A percentile compares a stretch with the other conserved stretches of the same genome.
Evolutionary conservation across 805 yeast genomes (phyloP).

Genomic region (Barnettozyma sp.): DNA sequence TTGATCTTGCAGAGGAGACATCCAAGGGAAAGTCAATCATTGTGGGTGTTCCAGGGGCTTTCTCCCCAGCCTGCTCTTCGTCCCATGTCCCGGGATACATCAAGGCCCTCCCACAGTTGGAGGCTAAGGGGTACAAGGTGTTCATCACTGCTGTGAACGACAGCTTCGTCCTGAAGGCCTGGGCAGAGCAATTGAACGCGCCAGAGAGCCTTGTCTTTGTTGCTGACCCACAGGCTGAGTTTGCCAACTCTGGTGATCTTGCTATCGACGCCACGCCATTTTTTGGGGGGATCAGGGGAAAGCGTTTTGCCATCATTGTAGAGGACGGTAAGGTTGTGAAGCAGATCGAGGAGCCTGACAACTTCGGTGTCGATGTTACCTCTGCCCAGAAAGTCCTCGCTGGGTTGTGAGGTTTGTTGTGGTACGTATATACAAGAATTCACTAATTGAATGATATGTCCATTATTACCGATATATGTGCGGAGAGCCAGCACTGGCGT

Average conservation of each 20-base stretch:
- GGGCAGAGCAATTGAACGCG: conserved; percentile 49
- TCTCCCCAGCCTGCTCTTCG: conserved; percentile 72
- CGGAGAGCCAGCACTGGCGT: too few relatives aligned
- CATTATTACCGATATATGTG: too few relatives aligned
- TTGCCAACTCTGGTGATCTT: conserved; percentile 57
- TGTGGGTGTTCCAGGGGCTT: conserved; percentile 70
- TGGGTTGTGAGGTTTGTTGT: conserved; percentile 9
- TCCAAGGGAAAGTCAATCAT: conserved; percentile 45
- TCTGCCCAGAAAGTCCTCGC: conserved; percentile 34
- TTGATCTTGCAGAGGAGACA: conserved; percentile 46
- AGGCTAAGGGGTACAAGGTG: conserved; percentile 61
- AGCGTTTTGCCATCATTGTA: conserved; percentile 69
- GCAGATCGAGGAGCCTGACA: conserved; percentile 75
- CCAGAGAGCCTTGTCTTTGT: conserved; percentile 40
- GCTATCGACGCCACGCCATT: conserved; percentile 68
- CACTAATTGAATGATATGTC: too few relatives aligned
- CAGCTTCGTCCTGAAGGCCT: conserved; percentile 76
- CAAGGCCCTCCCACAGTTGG: conserved; percentile 41
- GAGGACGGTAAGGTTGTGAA: conserved; percentile 66
- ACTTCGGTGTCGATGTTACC: conserved; percentile 53
- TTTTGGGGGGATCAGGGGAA: conserved; percentile 71
- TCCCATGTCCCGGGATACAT: conserved; percentile 72
- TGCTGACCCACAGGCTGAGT: conserved; percentile 77
- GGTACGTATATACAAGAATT: too few relatives aligned
- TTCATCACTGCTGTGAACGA: conserved; percentile 79